Base-by-base conservation (phyloP, 192 early-diverging fungal genomes). In the Umbelopsis sp. region DNA sequence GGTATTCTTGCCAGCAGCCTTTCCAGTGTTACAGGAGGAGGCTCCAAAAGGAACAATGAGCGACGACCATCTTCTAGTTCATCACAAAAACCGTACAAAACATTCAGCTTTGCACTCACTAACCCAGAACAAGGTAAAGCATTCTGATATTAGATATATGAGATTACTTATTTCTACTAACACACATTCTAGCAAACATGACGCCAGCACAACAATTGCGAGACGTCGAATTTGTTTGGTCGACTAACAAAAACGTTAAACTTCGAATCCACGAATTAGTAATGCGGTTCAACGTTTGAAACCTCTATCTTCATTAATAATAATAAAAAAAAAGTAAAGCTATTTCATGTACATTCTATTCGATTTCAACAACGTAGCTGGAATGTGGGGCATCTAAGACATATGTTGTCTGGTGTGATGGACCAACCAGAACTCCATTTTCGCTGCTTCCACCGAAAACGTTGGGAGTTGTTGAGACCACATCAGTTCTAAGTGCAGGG, bases 281-380 rank as follows among this genome's bases (percentile, higher is more conserved):
- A 29, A 88, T 88, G 87, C 82, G 81, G n/a, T 88, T 88, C 67
- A 86, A 83, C 77, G 75, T 86, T 29, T 88, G 5, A 49, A 2
- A 21, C 14, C 17, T 36, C 62, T 70, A 29, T 26, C 9, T 6
- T 14, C 14, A 66, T 34, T 17, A 4, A 2, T 20, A 34, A 21
- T 34, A 0, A 45, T 66, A 20, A 26, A 36, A 66, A 32, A 11
- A 32, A 22, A 53, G 14, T 0, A 26, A 9, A 22, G 22, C 22
- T 11, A 2, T 34, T 1, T 17, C 31, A 20, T 62, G 56, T 62
- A 62, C 31, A 62, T 20, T 62, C 47, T 62, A 62, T 62, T 62
- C 7, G 2, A 32, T 62, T 29, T 32, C 34, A 62, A 62, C 31
- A 12, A 32, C 29, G 34, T 62, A 62, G 26, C 54, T 51, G 29